These are phyloP conservation scores for Selenicereus undatus DNA, from an alignment of 148 eudicot species.

Conservation along the genomic window DNA sequence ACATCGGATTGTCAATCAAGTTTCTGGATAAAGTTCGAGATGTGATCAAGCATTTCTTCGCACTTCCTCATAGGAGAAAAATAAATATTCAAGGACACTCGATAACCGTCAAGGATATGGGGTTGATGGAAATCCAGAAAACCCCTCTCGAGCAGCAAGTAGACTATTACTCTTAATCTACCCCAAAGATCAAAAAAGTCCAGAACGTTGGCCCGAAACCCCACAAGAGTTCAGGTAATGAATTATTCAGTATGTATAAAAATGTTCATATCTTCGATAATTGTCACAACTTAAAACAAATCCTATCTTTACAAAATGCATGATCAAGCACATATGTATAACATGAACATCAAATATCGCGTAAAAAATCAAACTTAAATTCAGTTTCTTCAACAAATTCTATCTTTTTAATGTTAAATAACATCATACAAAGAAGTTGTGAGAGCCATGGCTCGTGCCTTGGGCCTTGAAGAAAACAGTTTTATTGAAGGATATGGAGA, in stretches of 20 bases:
- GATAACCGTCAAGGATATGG: slow-evolving; percentile 55
- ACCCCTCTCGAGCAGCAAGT: slow-evolving; percentile 38
- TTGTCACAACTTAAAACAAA: not conserved
- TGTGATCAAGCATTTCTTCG: slow-evolving; percentile 43
- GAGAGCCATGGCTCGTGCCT: slow-evolving; percentile 33
- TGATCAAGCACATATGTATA: not conserved
- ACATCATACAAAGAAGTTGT: slow-evolving; percentile 7
- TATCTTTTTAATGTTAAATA: too few relatives aligned
- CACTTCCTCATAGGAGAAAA: slow-evolving; percentile 45
- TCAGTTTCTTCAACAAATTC: too few relatives aligned
- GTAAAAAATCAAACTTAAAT: too few relatives aligned
- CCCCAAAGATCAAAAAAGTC: slow-evolving; percentile 41
- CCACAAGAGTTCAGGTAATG: slow-evolving; percentile 53
- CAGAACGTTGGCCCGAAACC: slow-evolving; percentile 54
- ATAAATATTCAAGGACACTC: slow-evolving; percentile 31
- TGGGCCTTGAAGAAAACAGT: slow-evolving; percentile 35
- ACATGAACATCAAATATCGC: too few relatives aligned
- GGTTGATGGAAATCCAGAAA: slow-evolving; percentile 36
- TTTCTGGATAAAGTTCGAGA: slow-evolving; percentile 46
- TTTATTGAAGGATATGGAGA: slow-evolving; percentile 36
- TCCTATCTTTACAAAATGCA: not conserved
- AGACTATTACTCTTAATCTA: slow-evolving; percentile 39
- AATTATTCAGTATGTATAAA: not conserved
- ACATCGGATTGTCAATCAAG: slow-evolving; percentile 51
- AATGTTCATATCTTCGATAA: not conserved